Conservation (phyloP, 2,329 filamentous ascomycete species). For the Fusarium goolgardi region DNA sequence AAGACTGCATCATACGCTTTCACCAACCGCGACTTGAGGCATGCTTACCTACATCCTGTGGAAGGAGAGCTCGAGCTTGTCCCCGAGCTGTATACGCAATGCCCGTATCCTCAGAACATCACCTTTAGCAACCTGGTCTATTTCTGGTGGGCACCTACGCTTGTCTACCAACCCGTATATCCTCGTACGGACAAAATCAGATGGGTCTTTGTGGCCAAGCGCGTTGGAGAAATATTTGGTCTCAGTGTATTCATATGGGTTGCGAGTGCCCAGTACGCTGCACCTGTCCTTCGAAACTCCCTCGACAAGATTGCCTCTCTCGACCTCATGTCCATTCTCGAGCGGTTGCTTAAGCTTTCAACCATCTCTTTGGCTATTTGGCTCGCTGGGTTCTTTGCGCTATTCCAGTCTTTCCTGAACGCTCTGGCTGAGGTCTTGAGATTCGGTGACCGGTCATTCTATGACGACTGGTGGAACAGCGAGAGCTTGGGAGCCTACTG, state of each 20-base stretch:
- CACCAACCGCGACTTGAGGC: conserved; percentile 93
- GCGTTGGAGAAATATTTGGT: conserved; percentile 79
- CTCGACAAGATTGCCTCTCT: conserved; percentile 86
- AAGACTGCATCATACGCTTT: conserved; percentile 97
- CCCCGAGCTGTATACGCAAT: conserved; percentile 83
- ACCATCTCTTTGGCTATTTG: conserved; percentile 97
- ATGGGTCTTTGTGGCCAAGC: conserved; percentile 89
- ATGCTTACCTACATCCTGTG: conserved; percentile 84
- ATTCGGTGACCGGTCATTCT: conserved; percentile 95
- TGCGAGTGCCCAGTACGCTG: conserved; percentile 91
- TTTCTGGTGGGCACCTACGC: conserved; percentile 97
- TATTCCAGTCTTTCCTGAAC: conserved; percentile 94
- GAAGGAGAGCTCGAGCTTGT: conserved; percentile 75
- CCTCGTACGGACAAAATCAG: conserved; percentile 84
- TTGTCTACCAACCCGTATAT: conserved; percentile 97
- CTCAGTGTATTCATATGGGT: conserved; percentile 95
- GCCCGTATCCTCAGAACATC: conserved; percentile 92
- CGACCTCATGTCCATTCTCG: conserved; percentile 82
- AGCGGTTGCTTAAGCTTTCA: conserved; percentile 92
- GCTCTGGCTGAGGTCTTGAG: conserved; percentile 88
- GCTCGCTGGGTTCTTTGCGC: conserved; percentile 96
- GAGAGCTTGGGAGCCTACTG: conserved; percentile 88
- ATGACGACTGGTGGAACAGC: conserved; percentile 98
- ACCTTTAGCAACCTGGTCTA: conserved; percentile 88
- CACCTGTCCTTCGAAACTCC: conserved; percentile 89